phyloP scores from a whole-genome alignment of 495 filamentous ascomycete genomes.

The Diplogelasinospora grovesii region DNA sequence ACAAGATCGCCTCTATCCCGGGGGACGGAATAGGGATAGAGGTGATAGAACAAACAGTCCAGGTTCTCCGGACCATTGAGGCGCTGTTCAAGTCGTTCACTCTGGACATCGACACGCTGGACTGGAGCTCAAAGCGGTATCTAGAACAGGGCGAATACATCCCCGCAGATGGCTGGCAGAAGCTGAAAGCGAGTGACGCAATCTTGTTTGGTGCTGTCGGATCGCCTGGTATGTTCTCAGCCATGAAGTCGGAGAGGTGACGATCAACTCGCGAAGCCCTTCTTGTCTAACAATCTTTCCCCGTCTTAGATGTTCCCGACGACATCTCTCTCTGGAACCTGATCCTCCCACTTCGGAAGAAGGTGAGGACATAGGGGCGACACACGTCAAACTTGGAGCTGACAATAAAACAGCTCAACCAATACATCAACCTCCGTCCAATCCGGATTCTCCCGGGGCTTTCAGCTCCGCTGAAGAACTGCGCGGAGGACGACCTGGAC shows the following conservation, averaged over 20 bases:
- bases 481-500: constrained; percentile 38
- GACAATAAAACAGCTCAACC: too few relatives aligned
- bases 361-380: too few relatives aligned
- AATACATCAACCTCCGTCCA: constrained; percentile 52
- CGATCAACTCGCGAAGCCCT: background rate
- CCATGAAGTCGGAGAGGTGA: background rate
- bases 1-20: constrained; percentile 24
- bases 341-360: too few relatives aligned
- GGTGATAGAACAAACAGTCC: constrained; percentile 43
- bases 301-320: constrained; percentile 53
- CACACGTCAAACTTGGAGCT: constrained; percentile 48
- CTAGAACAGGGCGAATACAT: constrained; percentile 49
- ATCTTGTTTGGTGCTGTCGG: constrained; percentile 54
- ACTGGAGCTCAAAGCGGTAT: constrained; percentile 51
- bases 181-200: constrained; percentile 47
- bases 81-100: constrained; percentile 41
- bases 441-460: constrained; percentile 43
- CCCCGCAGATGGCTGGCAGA: constrained; percentile 46
- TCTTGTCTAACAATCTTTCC: too few relatives aligned
- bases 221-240: constrained; percentile 36
- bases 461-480: constrained; percentile 43
- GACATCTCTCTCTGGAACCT: constrained; percentile 53
- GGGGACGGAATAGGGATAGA: constrained; percentile 50
- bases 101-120: constrained; percentile 42
- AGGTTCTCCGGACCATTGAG: constrained; percentile 39